phyloP scores from a whole-genome alignment of 1,139 yeast species.

The Geotrichum restrictum region DNA sequence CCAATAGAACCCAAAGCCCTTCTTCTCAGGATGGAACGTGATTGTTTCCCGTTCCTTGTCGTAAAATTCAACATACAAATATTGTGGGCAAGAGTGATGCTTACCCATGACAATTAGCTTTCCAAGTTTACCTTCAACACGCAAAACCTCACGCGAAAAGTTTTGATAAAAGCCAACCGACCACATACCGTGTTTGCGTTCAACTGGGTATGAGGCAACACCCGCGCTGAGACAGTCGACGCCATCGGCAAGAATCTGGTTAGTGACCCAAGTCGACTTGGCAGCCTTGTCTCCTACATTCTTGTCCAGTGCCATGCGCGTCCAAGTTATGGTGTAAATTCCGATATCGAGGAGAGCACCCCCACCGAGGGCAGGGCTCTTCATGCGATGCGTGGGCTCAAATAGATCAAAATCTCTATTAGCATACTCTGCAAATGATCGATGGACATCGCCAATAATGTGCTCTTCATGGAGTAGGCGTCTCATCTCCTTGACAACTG shows the following conservation, averaged over 20 bases:
- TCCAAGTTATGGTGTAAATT: constrained; percentile 52
- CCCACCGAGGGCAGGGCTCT: constrained; percentile 51
- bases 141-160: constrained; percentile 27
- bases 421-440: constrained; percentile 43
- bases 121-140: constrained; percentile 38
- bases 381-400: constrained; percentile 36
- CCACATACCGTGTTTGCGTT: constrained; percentile 34
- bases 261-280: constrained; percentile 24
- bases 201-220: constrained; percentile 32
- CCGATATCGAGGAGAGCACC: constrained; percentile 62
- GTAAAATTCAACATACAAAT: constrained; percentile 26
- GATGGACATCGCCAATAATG: constrained; percentile 47
- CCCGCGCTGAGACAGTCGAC: constrained; percentile 36
- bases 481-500: constrained; percentile 44
- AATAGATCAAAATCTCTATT: constrained; percentile 35
- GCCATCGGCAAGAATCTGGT: constrained; percentile 29
- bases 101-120: constrained; percentile 31
- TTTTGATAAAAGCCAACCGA: constrained; percentile 31
- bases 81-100: constrained; percentile 34
- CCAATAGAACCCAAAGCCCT: constrained; percentile 47
- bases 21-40: constrained; percentile 11
- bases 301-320: constrained; percentile 33
- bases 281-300: constrained; percentile 34
- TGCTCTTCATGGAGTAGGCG: constrained; percentile 45
- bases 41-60: constrained; percentile 15